phyloP scores from a whole-genome alignment of 805 yeast species.

The Kuraishia borneana region DNA sequence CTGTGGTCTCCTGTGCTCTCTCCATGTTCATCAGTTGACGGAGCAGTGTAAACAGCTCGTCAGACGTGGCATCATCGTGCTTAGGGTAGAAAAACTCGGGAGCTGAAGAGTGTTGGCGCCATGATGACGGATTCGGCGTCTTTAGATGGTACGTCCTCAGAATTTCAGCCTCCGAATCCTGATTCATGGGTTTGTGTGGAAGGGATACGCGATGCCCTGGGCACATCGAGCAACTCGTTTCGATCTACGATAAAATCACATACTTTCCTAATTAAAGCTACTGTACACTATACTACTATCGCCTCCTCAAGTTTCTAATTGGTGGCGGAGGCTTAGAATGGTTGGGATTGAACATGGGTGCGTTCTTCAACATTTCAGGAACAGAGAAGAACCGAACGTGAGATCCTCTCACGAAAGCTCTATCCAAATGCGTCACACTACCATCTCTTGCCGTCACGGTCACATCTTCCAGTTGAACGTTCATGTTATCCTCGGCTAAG shows the following conservation, averaged over 20 bases:
- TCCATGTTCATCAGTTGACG: neutral
- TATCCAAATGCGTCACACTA: constrained; percentile 61
- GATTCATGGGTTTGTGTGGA: too few species aligned
- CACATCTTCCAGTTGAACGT: constrained; percentile 74
- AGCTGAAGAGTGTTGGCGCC: constrained; percentile 2
- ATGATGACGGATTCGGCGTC: constrained; percentile 26
- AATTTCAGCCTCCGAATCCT: constrained; percentile 3
- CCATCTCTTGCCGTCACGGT: constrained; percentile 73
- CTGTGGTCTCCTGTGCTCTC: neutral
- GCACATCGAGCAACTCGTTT: too few species aligned
- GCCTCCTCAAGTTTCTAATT: constrained; percentile 45
- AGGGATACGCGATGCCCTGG: too few species aligned
- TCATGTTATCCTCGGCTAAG: constrained; percentile 80
- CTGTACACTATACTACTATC: too few species aligned
- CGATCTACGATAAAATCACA: too few species aligned
- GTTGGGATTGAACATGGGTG: constrained; percentile 68
- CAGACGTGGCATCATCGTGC: constrained; percentile 1
- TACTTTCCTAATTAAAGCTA: too few species aligned
- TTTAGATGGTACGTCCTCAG: constrained; percentile 29
- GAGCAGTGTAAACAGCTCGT: constrained; percentile 3
- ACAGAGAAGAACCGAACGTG: constrained; percentile 74
- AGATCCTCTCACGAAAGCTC: constrained; percentile 86
- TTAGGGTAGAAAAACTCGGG: constrained; percentile 5
- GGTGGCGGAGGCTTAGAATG: constrained; percentile 62
- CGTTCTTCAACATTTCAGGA: constrained; percentile 81